Base-by-base conservation (phyloP, 169 alveolate species). In the Fabrea salina region DNA sequence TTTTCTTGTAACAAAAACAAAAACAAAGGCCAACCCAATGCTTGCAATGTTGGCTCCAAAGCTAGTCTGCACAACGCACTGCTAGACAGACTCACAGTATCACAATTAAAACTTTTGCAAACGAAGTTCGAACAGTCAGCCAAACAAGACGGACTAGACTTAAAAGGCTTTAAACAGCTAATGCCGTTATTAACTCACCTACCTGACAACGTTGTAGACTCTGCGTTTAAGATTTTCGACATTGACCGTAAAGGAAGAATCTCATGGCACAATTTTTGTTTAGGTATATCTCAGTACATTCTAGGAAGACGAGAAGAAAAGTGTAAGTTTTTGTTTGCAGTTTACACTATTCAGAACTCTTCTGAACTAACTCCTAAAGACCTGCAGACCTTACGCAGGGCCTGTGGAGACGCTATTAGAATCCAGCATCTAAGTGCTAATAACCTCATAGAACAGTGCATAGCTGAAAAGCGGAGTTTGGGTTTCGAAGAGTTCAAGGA, bases 231-330 rank as follows among this genome's bases (percentile, higher is more conserved):
- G 13, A n/a, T 19, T 1, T 66, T 66, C 30, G 76, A 32, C 41
- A 37, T 25, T 35, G 51, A 32, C 5, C 5, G 35, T 0, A 16
- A 2, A 7, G 57, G 57, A 25, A 16, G 41, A 32, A 66, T 66
- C 41, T 19, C 76, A 19, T 66, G 76, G 56, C 25, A 39, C 30
- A 66, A 40, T 30, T 66, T 37, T 16, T 66, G 76, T 35, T 33
- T 40, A 66, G 30, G 58, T 66, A 56, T 66, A n/a, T 39, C 58
- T 66, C 30, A 66, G 30, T 66, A 35, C 30, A 66, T 40, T 16
- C 19, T 66, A 66, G 76, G 57, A 27, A 19, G 25, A 22, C n/a
- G 76, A 37, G 76, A 66, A 6, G 57, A 66, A 19, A 66, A 66
- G n/a, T 66, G 58, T 4, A 32, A 43, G 54, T 40, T 66, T 39